Conservation (phyloP, 495 filamentous ascomycete species). For the Niebla homalea region DNA sequence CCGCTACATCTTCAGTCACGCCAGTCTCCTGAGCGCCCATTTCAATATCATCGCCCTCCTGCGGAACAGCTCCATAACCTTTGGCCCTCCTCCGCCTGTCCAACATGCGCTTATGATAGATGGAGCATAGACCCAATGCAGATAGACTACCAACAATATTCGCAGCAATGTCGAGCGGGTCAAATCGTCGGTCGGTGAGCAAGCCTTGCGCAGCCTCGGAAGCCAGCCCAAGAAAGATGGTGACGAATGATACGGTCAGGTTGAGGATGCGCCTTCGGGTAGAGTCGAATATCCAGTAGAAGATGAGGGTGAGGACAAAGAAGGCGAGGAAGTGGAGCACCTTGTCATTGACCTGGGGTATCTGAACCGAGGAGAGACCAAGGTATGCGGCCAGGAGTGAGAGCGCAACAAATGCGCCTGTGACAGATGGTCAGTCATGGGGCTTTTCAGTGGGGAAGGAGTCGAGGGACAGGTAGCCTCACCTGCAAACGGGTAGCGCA, state of each 20-base stretch:
- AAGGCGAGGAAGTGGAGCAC: conserved; percentile 80
- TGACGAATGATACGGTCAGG: conserved; percentile 71
- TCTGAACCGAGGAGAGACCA: conserved; percentile 50
- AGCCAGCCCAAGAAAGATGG: conserved; percentile 57
- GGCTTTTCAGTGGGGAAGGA: conserved; percentile 1
- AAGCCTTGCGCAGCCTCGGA: conserved; percentile 78
- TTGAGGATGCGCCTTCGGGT: conserved; percentile 71
- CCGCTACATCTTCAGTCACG: conserved; percentile 45
- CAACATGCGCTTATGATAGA: conserved; percentile 93
- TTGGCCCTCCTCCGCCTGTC: conserved; percentile 69
- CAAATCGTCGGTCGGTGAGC: conserved; percentile 72
- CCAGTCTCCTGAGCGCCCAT: conserved; percentile 45
- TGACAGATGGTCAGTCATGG: conserved; percentile 3
- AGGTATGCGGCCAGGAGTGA: conserved; percentile 63
- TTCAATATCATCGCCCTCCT: conserved; percentile 42
- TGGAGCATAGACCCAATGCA: conserved; percentile 60
- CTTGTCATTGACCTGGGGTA: conserved; percentile 69
- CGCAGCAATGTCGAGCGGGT: conserved; percentile 72
- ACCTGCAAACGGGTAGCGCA: conserved; percentile 66
- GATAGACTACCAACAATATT: conserved; percentile 69
- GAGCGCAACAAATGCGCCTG: conserved; percentile 68
- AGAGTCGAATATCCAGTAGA: conserved; percentile 97
- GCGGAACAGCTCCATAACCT: conserved; percentile 51
- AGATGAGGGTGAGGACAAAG: conserved; percentile 70
- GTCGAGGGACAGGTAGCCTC: conserved; percentile 12